A percentile compares a stretch with the other conserved stretches of the same genome.
phyloP scores from a whole-genome alignment of 148 eudicot genomes.

The Silene uniflora region DNA sequence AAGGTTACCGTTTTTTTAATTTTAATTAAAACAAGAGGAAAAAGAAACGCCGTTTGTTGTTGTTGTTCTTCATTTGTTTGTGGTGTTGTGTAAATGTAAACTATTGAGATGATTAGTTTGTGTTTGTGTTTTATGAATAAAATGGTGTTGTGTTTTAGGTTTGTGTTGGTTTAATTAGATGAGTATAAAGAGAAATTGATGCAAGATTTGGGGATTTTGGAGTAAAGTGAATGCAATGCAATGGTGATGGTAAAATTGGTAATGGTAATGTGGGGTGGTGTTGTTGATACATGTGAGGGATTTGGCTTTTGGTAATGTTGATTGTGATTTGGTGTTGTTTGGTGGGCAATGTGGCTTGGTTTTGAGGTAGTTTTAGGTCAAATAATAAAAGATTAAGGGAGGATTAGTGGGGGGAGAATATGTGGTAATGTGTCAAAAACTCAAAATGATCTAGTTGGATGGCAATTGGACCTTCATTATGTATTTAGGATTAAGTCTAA shows the following conservation, averaged over 20 bases:
- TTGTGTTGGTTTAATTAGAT: not conserved
- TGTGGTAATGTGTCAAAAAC: no score
- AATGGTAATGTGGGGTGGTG: not conserved
- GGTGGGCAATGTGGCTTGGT: not conserved
- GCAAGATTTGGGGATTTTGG: not conserved
- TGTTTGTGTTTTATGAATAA: not conserved
- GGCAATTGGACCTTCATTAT: no score
- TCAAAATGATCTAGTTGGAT: no score
- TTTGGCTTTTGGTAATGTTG: no score
- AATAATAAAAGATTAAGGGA: not conserved
- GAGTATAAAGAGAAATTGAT: no score
- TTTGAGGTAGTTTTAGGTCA: not conserved
- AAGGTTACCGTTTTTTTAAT: not conserved
- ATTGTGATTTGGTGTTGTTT: no score
- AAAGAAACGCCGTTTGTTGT: slow-evolving; percentile 9
- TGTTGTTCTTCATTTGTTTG: not conserved
- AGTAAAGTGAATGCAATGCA: not conserved
- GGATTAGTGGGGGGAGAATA: not conserved
- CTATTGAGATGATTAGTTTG: not conserved
- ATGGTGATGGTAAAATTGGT: not conserved
- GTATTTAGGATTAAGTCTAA: no score
- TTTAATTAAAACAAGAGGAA: not conserved
- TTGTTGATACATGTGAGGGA: not conserved
- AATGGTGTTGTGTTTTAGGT: not conserved
- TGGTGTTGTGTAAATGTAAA: not conserved